A percentile compares a stretch with the other conserved stretches of the same genome.
Evolutionary conservation across 345 rosid genomes (phyloP).

Genomic region (Heritiera littoralis): DNA sequence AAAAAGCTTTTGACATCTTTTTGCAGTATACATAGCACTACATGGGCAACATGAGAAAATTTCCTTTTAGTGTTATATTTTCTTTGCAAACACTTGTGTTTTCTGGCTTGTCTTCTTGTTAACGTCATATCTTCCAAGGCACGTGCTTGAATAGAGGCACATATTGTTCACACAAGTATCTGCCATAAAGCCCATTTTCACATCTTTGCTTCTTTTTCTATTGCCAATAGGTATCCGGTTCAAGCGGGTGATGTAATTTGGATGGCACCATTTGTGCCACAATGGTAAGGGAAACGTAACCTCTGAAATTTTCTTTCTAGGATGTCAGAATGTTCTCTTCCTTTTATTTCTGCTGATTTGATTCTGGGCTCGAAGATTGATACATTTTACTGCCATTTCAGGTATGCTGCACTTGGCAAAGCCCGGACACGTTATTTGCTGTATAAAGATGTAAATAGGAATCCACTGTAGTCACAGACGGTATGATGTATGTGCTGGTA

Average conservation of each 20-base stretch:
- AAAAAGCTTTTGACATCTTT: neutral
- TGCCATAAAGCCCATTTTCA: neutral
- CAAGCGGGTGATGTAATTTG: conserved; percentile 94
- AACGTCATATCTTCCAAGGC: neutral
- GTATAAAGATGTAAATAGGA: conserved; percentile 55
- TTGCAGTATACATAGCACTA: neutral
- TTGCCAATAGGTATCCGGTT: conserved; percentile 70
- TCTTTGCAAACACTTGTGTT: neutral
- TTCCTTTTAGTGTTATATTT: neutral
- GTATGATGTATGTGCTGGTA: conserved; percentile 25
- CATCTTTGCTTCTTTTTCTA: neutral
- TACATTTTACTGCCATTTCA: conserved; percentile 21
- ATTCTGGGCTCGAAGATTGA: neutral
- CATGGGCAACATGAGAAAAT: neutral
- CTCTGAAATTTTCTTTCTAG: conserved; percentile 1
- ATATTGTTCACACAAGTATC: neutral
- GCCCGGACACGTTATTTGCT: conserved; percentile 6
- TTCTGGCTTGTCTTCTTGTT: neutral
- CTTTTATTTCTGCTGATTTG: conserved; percentile 10
- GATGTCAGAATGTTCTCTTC: conserved; percentile 9
- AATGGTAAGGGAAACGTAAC: conserved; percentile 50
- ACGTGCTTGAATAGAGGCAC: neutral
- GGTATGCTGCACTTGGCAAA: conserved; percentile 7
- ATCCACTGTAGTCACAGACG: conserved; percentile 30
- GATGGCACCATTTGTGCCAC: conserved; percentile 99